phyloP scores from a whole-genome alignment of 2,329 filamentous ascomycete genomes.

The Verticillium longisporum region DNA sequence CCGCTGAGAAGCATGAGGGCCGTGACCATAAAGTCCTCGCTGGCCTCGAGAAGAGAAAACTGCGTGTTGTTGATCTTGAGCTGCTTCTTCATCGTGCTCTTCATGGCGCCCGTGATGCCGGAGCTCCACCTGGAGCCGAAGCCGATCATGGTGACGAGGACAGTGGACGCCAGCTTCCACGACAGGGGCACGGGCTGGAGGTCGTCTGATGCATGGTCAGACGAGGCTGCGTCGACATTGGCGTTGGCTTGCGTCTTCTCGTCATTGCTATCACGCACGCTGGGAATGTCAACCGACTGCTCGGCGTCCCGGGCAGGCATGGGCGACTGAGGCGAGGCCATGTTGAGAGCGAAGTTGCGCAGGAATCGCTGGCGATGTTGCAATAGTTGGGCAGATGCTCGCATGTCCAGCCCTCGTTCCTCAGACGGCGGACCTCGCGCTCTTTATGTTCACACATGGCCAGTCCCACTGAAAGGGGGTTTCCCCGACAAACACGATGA shows the following conservation, averaged over 20 bases:
- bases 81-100: conserved; percentile 54
- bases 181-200: neutral
- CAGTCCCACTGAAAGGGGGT: neutral
- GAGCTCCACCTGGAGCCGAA: conserved; percentile 55
- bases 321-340: neutral
- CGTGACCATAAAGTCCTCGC: conserved; percentile 57
- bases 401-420: neutral
- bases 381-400: neutral
- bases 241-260: neutral
- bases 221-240: neutral
- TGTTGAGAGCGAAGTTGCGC: neutral
- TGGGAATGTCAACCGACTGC: neutral
- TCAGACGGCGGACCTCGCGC: neutral
- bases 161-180: conserved; percentile 23
- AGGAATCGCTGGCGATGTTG: neutral
- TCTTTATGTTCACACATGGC: neutral
- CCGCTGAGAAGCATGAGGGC: conserved; percentile 47
- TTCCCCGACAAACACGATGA: neutral
- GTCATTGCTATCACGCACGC: neutral
- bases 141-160: conserved; percentile 46
- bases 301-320: neutral
- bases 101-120: conserved; percentile 55
- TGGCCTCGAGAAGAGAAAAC: conserved; percentile 51
- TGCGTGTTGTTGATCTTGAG: conserved; percentile 53
- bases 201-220: neutral